Base-by-base conservation (phyloP, 106 monocot species). In the Amphibolis antarctica region DNA sequence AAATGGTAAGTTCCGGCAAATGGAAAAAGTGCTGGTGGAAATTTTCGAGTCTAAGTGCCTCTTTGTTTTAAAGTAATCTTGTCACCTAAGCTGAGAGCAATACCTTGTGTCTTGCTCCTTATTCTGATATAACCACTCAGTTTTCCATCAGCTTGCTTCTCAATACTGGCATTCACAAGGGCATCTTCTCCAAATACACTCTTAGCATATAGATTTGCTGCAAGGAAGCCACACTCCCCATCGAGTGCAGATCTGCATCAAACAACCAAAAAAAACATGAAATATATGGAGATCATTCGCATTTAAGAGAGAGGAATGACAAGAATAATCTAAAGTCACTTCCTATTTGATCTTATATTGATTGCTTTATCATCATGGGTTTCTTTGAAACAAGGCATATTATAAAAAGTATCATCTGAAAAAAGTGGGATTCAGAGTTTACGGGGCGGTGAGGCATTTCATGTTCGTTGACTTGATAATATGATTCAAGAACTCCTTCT, bases 101-200 rank as follows among this genome's bases (percentile, higher is more conserved):
- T 92, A 20, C 92, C 92, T 72, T 92, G 92, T 0, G 92, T 92
- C 70, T 92, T 92, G 80, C 92, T 92, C 68, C 92, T 80, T 48
- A 92, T 92, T 60, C 92, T 74, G 49, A 92, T 92, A 58, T 92
- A 92, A 5, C 92, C 92, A 30, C 92, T 88, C 62, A 92, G 71
- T 54, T 88, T 92, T 0, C 92, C 88, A 61, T 92, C 92, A 3
- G 42, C 63, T 56, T 82, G 92, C 67, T 88, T 88, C 77, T 92
- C 92, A 42, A 92, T 71, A 59, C 87, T 88, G 24, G 88, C 62
- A 50, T 92, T 92, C 64, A 92, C 92, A 68, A 92, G 65, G 11
- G 92, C 92, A 63, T 92, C 92, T 73, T 92, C 92, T 1, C 87
- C 92, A 66, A 92, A 92, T 11, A 88, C 92, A 67, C 92, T 92